Conservation (phyloP, 139 green algal species). For the Chlorella sp. region DNA sequence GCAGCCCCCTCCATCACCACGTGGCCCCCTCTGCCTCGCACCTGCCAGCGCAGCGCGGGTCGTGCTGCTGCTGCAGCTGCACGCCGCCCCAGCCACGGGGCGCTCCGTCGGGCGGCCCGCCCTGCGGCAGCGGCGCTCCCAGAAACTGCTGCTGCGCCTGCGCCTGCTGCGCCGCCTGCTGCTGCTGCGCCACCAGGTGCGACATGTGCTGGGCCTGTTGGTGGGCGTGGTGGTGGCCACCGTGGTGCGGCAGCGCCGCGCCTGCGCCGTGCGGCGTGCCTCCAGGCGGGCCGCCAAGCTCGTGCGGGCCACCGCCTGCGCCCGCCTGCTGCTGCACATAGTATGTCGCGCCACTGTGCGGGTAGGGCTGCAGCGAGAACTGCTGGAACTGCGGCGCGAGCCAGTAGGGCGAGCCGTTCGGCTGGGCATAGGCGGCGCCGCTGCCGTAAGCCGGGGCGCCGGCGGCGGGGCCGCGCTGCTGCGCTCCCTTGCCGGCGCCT, state of each 20-base stretch:
- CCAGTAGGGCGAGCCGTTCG: constrained; percentile 17
- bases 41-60: not conserved
- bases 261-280: not conserved
- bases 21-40: no score
- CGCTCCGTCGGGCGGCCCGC: not conserved
- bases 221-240: no score
- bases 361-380: constrained; percentile 17
- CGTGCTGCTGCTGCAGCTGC: constrained; percentile 8
- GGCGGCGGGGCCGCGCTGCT: not conserved
- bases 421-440: not conserved
- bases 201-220: no score
- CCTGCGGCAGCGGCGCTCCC: not conserved
- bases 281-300: no score
- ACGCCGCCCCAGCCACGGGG: constrained; percentile 20
- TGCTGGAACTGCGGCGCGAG: constrained; percentile 20
- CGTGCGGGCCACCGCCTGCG: no score
- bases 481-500: not conserved
- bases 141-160: not conserved
- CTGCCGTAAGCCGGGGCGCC: not conserved
- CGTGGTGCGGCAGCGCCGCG: not conserved
- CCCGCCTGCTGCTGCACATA: not conserved
- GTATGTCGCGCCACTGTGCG: not conserved
- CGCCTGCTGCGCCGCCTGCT: not conserved
- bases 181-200: not conserved
- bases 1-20: no score